phyloP scores from a whole-genome alignment of 371 early-diverging fungal species.

The Rhizopus microsporus region DNA sequence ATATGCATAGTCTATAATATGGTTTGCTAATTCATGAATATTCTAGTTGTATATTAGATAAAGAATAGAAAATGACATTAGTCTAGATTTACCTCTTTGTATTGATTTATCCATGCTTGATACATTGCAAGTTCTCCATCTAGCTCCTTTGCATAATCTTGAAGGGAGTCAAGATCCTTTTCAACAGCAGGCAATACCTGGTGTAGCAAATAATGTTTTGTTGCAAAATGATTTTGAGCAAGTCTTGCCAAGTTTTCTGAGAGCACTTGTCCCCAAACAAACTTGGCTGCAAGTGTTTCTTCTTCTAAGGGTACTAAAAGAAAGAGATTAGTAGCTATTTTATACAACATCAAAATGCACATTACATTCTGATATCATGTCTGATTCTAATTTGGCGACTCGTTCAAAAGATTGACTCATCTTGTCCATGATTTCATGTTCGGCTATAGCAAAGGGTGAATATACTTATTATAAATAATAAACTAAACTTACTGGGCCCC shows the following conservation, averaged over 20 bases:
- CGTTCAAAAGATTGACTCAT: conserved; percentile 54
- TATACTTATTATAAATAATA: background rate
- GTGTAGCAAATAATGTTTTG: conserved; percentile 63
- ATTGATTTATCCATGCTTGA: conserved; percentile 40
- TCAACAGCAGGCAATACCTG: conserved; percentile 67
- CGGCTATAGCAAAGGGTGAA: conserved; percentile 24
- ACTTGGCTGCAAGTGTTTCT: conserved; percentile 59
- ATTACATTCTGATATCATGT: conserved; percentile 63
- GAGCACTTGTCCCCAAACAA: conserved; percentile 72
- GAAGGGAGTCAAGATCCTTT: conserved; percentile 51
- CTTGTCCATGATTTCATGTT: conserved; percentile 52
- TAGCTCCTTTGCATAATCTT: conserved; percentile 28
- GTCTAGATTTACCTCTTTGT: conserved; percentile 34
- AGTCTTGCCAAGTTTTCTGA: conserved; percentile 67
- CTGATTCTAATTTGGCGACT: conserved; percentile 61
- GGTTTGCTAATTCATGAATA: conserved; percentile 25
- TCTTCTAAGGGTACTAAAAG: conserved; percentile 48
- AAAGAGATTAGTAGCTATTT: background rate
- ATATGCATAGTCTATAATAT: conserved; percentile 55
- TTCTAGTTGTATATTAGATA: background rate
- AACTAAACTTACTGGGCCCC: conserved; percentile 23
- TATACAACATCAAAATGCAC: background rate
- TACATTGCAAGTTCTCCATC: conserved; percentile 19
- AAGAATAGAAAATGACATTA: background rate
- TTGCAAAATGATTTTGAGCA: conserved; percentile 70